Base-by-base conservation (phyloP, 768 basidiomycete species). In the Tylopilus sp. region DNA sequence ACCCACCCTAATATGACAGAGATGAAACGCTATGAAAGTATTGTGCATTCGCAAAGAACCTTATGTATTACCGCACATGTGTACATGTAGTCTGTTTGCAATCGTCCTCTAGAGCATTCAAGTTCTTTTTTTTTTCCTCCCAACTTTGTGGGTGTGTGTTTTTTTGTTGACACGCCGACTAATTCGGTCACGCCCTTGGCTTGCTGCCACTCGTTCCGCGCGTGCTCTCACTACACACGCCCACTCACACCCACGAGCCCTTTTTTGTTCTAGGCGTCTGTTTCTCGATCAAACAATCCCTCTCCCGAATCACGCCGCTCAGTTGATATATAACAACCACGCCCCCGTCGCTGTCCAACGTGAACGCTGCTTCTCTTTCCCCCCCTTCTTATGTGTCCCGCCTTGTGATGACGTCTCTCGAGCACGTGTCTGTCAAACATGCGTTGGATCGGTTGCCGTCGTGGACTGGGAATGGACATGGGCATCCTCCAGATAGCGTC, bases 51-150 rank as follows among this genome's bases (percentile, higher is more conserved):
- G 51, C 57, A 53, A 40, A 55, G 46, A 31, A 60, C 22, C 56
- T 48, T 68, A 65, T 67, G 57, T 65, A 67, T 65, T 55, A 55
- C 23, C 28, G 56, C 57, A 58, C 56, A 55, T 60, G 57, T 68
- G 63, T 69, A 69, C 55, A 60, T 48, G 58, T 68, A 60, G 50
- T 23, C 39, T 38, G 51, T 23, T 45, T 41, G 48, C 65, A 66
- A 40, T 40, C 18, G 40, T 25, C 44, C 23, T 23, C 11, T 15
- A 50, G 52, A 62, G 58, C 68, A 57, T 56, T 30, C 22, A 42
- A 18, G 30, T 25, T 31, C 15, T 33, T 35, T 26, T 30, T 35
- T 38, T 48, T 15, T 21, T 6, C 15, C n/a, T 17, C 40, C 30
- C n/a, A 49, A 43, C 42, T 33, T 26, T n/a, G 23, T 36, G 17